Base-by-base conservation (phyloP, 2,329 filamentous ascomycete species). In the Fusarium sp. region DNA sequence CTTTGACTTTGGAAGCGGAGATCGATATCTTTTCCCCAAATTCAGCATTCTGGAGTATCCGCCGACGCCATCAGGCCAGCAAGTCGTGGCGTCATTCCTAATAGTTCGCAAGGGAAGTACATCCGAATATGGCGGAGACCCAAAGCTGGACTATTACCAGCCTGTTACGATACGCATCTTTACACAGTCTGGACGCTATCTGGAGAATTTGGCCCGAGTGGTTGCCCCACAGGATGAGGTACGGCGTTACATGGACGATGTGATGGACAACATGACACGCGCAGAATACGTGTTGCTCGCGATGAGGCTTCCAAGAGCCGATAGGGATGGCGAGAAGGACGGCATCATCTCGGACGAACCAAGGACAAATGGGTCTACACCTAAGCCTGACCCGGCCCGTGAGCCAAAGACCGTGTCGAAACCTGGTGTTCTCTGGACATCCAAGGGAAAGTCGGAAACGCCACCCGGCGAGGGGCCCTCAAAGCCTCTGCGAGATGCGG, bases 21-120 rank as follows among this genome's bases (percentile, higher is more conserved):
- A 96, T 80, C 89, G 93, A 29, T 95, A 94, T 79, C 84, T 94
- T 57, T 95, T 97, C 73, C 94, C 94, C 3, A 93, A 92, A 74
- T 92, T 93, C 79, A 93, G 92, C 81, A 92, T 96, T 36, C 81
- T 96, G 59, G 93, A 97, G 79, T 91, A 90, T 78, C 84, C 91
- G 2, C 81, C 83, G 9, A 78, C 81, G 2, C 79, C 85, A 11
- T 82, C 85, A 5, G 89, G 89, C 3, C 89, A 90, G 60, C 88
- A 91, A 66, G 88, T 94, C 2, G 88, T 95, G 50, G 92, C 92
- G 4, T 95, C 93, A 1, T 97, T 96, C 79, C 85, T 97, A 13
- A 91, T 95, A 68, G 92, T 94, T 7, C 91, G 93, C 58, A 92
- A 92, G 80, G 93, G 91, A 33, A 92, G 91, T 75, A 86, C 85